Evolutionary conservation across 345 rosid genomes (phyloP).

Genomic region (Populus euphratica): DNA sequence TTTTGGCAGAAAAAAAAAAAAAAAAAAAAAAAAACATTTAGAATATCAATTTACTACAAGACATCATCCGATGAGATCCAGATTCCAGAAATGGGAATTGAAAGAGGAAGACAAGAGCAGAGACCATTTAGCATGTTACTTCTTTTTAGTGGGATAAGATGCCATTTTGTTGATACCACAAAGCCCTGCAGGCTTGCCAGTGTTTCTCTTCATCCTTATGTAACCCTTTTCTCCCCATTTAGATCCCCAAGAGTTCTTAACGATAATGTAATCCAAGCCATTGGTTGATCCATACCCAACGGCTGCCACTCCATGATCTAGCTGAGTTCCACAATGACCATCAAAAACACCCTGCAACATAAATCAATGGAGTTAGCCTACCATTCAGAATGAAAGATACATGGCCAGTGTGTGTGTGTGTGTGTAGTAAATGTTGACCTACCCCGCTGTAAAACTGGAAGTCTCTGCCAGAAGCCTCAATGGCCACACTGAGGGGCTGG

Average conservation of each 20-base stretch:
- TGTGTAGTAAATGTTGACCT: background rate
- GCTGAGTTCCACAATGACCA: slow-evolving; percentile 25
- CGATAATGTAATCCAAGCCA: slow-evolving; percentile 24
- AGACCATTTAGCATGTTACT: slow-evolving; percentile 3
- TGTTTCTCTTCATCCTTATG: slow-evolving; percentile 30
- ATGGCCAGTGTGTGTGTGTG: too few species aligned
- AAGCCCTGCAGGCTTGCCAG: slow-evolving; percentile 22
- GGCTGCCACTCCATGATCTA: slow-evolving; percentile 33
- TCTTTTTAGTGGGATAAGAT: slow-evolving; percentile 29
- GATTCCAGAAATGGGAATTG: background rate
- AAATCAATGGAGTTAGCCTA: background rate
- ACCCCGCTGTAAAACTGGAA: slow-evolving; percentile 37
- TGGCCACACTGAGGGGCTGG: slow-evolving; percentile 32
- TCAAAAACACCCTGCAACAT: slow-evolving; percentile 28
- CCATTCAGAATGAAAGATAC: background rate
- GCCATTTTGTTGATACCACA: slow-evolving; percentile 35
- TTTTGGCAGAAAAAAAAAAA: too few species aligned
- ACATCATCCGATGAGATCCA: background rate
- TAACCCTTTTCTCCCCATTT: slow-evolving; percentile 32
- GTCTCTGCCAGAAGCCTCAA: slow-evolving; percentile 32
- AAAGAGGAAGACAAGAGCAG: background rate
- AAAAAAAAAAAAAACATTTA: too few species aligned
- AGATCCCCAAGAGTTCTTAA: slow-evolving; percentile 33
- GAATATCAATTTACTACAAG: background rate
- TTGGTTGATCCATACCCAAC: slow-evolving; percentile 29